Conservation (phyloP, 306 rosid species). For the Inga laurina region DNA sequence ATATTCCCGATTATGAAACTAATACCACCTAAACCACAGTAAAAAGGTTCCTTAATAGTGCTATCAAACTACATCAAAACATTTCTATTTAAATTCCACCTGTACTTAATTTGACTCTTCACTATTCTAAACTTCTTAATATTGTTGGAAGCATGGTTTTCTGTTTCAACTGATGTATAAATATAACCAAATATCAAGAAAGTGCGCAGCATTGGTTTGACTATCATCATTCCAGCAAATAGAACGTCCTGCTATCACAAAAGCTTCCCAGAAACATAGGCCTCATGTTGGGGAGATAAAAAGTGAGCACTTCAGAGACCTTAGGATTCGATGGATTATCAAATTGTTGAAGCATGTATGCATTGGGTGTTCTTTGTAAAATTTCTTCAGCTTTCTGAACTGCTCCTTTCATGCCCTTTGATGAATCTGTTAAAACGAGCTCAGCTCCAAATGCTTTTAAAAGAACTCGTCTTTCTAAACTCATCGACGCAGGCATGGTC, state of each 20-base stretch:
- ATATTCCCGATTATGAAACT: constrained; percentile 6
- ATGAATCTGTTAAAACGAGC: constrained; percentile 84
- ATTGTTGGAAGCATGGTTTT: constrained; percentile 18
- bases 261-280: constrained; percentile 5
- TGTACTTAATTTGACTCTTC: background rate
- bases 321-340: constrained; percentile 98
- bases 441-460: constrained; percentile 98
- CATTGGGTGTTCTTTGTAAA: constrained; percentile 67
- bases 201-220: background rate
- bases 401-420: constrained; percentile 98
- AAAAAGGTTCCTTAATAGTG: background rate
- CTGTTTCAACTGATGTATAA: constrained; percentile 20
- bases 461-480: constrained; percentile 96
- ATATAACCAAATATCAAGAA: background rate
- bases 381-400: constrained; percentile 99
- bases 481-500: constrained; percentile 99
- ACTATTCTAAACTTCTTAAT: constrained; percentile 17
- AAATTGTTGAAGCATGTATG: constrained; percentile 97
- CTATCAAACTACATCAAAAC: background rate
- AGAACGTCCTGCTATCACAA: background rate
- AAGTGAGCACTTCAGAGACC: constrained; percentile 50
- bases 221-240: background rate
- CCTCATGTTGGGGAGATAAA: constrained; percentile 13
- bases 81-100: background rate
- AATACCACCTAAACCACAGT: background rate